Evolutionary conservation across 1,139 yeast species (phyloP).

Genomic region (Pneumocystis murina): DNA sequence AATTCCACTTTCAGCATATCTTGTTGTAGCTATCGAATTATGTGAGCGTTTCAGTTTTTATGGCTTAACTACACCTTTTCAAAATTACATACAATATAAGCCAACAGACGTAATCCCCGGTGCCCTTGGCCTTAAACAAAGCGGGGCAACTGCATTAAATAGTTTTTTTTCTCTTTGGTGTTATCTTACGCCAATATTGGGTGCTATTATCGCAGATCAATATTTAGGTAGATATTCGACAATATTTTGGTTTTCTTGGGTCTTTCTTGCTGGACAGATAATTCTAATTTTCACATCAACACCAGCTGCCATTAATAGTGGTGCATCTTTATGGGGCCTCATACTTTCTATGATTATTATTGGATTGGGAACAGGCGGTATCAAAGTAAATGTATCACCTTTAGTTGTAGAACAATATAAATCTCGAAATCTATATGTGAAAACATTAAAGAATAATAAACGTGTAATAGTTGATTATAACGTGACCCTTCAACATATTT

Average conservation of each 20-base stretch:
- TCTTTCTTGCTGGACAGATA: conserved; percentile 47
- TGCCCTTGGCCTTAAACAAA: conserved; percentile 44
- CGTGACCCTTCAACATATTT: conserved; percentile 57
- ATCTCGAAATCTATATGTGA: conserved; percentile 43
- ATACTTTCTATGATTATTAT: conserved; percentile 47
- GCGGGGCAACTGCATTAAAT: conserved; percentile 60
- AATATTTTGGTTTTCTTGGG: conserved; percentile 42
- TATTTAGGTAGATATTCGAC: conserved; percentile 60
- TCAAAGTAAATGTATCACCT: conserved; percentile 66
- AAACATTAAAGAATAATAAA: conserved; percentile 45
- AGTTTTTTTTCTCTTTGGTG: conserved; percentile 74
- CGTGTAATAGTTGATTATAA: conserved; percentile 57
- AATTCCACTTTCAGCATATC: conserved; percentile 42
- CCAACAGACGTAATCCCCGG: conserved; percentile 35
- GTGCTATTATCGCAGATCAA: conserved; percentile 65
- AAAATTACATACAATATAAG: conserved; percentile 46
- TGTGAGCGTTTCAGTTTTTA: conserved; percentile 78
- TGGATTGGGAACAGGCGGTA: conserved; percentile 72
- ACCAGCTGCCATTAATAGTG: conserved; percentile 41
- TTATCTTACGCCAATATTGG: conserved; percentile 62
- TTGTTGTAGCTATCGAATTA: conserved; percentile 64
- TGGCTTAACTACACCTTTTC: conserved; percentile 58
- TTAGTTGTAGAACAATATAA: conserved; percentile 63
- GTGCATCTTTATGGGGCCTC: conserved; percentile 37
- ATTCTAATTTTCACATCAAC: conserved; percentile 58